phyloP scores from a whole-genome alignment of 1,139 yeast species.

The Yamadazyma conglobata region DNA sequence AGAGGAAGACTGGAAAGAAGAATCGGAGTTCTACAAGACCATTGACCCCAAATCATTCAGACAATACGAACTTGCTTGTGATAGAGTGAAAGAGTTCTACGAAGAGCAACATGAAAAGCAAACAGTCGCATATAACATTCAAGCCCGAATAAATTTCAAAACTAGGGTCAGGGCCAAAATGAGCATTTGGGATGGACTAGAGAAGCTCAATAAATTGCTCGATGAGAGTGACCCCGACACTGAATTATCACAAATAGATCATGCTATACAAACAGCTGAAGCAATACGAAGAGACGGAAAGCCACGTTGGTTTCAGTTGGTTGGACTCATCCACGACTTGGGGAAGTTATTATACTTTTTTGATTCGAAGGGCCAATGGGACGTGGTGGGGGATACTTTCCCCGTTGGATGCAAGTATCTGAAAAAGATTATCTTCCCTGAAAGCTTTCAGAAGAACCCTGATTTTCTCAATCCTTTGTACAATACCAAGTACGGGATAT shows the following conservation, averaged over 20 bases:
- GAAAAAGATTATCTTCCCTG: slow-evolving; percentile 57
- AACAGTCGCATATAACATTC: slow-evolving; percentile 69
- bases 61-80: slow-evolving; percentile 69
- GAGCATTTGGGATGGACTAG: slow-evolving; percentile 72
- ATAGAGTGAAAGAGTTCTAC: slow-evolving; percentile 63
- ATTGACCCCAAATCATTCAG: slow-evolving; percentile 49
- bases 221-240: slow-evolving; percentile 79
- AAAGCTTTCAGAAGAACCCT: slow-evolving; percentile 57
- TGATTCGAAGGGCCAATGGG: slow-evolving; percentile 77
- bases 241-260: slow-evolving; percentile 70
- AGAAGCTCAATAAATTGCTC: slow-evolving; percentile 55
- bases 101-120: slow-evolving; percentile 68
- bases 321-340: slow-evolving; percentile 68
- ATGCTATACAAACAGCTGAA: slow-evolving; percentile 74
- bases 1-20: slow-evolving; percentile 20
- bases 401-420: slow-evolving; percentile 71
- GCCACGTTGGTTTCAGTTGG: slow-evolving; percentile 75
- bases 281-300: slow-evolving; percentile 65
- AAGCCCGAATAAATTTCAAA: slow-evolving; percentile 68
- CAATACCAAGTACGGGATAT: slow-evolving; percentile 64
- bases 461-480: slow-evolving; percentile 63
- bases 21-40: slow-evolving; percentile 31
- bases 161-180: slow-evolving; percentile 61
- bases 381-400: slow-evolving; percentile 78
- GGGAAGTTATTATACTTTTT: slow-evolving; percentile 68